A percentile compares a stretch with the other conserved stretches of the same genome.
These are phyloP conservation scores for Amoebophrya sp. DNA, from an alignment of 169 alveolate species.

Conservation along the genomic window DNA sequence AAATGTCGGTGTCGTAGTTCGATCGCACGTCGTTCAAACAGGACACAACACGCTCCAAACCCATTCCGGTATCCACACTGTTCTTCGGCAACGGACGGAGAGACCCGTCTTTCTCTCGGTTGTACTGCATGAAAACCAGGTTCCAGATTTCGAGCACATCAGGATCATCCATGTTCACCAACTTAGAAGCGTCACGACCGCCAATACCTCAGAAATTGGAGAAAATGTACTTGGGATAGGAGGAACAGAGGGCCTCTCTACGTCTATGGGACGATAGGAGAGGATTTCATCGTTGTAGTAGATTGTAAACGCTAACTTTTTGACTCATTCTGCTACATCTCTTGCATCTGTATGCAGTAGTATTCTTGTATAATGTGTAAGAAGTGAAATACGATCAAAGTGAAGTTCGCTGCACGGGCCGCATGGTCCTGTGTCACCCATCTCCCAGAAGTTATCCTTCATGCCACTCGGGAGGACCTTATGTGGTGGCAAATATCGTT, in stretches of 20 bases:
- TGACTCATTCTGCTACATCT: no score
- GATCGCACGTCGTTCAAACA: slow-evolving; percentile 67
- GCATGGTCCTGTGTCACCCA: slow-evolving; percentile 95
- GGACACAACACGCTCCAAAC: slow-evolving; percentile 83
- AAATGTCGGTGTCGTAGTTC: slow-evolving; percentile 87
- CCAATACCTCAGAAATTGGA: slow-evolving; percentile 51
- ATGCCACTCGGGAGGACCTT: slow-evolving; percentile 65
- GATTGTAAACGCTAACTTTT: no score
- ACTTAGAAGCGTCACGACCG: slow-evolving; percentile 72
- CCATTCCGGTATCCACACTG: slow-evolving; percentile 90
- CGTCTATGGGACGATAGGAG: no score
- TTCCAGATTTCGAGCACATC: slow-evolving; percentile 90
- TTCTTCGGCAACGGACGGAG: slow-evolving; percentile 76
- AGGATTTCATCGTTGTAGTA: no score
- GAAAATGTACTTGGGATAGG: not conserved
- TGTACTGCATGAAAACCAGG: slow-evolving; percentile 84
- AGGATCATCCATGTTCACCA: slow-evolving; percentile 86
- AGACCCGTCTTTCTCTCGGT: slow-evolving; percentile 71
- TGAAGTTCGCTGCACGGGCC: slow-evolving; percentile 94
- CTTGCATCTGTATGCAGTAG: no score
- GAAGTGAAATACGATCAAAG: slow-evolving; percentile 75
- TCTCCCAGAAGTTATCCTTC: slow-evolving; percentile 86
- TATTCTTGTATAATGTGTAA: no score
- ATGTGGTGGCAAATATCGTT: slow-evolving; percentile 64
- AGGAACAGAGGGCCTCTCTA: no score